Evolutionary conservation across 148 eudicot species (phyloP), one percentile per base, ranked within the genome.

Genomic region (Beta vulgaris): DNA sequence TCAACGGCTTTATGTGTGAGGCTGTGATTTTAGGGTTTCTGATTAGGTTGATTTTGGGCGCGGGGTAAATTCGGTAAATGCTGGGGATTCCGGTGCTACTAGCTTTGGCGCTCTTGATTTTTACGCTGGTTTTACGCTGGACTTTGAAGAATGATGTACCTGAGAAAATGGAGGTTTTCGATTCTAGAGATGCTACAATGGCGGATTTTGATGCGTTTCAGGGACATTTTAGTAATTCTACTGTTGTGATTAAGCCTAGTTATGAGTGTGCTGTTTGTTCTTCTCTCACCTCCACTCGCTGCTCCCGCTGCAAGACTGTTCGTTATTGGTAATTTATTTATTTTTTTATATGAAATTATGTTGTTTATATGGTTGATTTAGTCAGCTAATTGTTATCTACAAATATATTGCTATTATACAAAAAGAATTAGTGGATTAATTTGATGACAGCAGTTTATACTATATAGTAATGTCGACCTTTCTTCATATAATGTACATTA

Each of bases 111-210:
- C 49, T 81, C 64, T 44, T 81, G 42, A 37, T 81, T 76, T 66
- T 81, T 40, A 81, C 83, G 67, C 57, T 68, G 26, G 15, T 81
- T 28, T 31, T 73, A n/a, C 83, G 83, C n/a, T 81, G 80, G 83
- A 46, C 77, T 1, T 67, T 53, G 55, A 81, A 80, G 39, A 53
- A 76, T 81, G 83, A 76, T 9, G 80, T 76, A 6, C 6, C 54
- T 37, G 66, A 36, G 23, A 72, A 72, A n/a, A 35, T 8, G 25
- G 68, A 31, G 9, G 54, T 28, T 58, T 21, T 69, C 73, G 68
- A 14, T 35, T 44, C 74, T 4, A 12, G 16, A 8, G 68, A 67
- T 8, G 60, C 25, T 69, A 26, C 44, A 2, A 44, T 51, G 40
- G 37, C 77, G 40, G 59, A 48, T 32, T 40, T 68, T 43, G 74